These are phyloP conservation scores for Boletales sp. DNA, from an alignment of 768 basidiomycete genomes.

Conservation along the genomic window DNA sequence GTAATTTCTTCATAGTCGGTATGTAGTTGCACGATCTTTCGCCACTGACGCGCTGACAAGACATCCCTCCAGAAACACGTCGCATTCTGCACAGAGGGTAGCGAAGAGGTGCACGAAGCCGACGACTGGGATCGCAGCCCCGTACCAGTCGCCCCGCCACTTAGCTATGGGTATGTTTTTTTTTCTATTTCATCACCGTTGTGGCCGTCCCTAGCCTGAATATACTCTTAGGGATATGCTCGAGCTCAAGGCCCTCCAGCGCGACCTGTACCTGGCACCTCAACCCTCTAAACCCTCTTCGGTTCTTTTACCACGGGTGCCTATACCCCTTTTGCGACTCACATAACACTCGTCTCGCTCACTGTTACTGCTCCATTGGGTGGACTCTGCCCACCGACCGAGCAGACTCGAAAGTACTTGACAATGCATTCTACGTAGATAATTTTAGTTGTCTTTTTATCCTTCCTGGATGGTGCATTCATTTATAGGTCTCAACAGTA, in stretches of 20 bases:
- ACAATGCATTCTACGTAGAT: too few relatives aligned
- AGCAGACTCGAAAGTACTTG: too few relatives aligned
- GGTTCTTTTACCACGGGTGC: slow-evolving; percentile 49
- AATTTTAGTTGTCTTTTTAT: too few relatives aligned
- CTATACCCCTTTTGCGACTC: slow-evolving; percentile 62
- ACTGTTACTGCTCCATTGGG: too few relatives aligned
- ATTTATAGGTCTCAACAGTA: too few relatives aligned
- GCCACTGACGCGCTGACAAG: background rate
- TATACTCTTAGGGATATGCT: slow-evolving; percentile 48
- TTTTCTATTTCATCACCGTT: background rate
- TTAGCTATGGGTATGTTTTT: slow-evolving; percentile 66
- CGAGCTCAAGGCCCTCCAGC: slow-evolving; percentile 67
- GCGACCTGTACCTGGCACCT: slow-evolving; percentile 55
- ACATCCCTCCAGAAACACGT: slow-evolving; percentile 46
- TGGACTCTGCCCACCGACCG: too few relatives aligned
- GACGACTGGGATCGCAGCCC: slow-evolving; percentile 84
- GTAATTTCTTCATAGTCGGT: slow-evolving; percentile 8
- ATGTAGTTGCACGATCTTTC: background rate
- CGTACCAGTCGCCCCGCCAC: slow-evolving; percentile 54
- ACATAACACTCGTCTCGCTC: slow-evolving; percentile 13
- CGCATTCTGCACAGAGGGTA: slow-evolving; percentile 52
- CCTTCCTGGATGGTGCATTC: too few relatives aligned
- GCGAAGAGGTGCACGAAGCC: slow-evolving; percentile 58
- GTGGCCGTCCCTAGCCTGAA: background rate
- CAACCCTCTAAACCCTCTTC: slow-evolving; percentile 44